Percentiles rank a stretch among this genome's conserved stretches.
phyloP scores from a whole-genome alignment of 2,329 filamentous ascomycete species.

The Chalaropsis thielavioides region DNA sequence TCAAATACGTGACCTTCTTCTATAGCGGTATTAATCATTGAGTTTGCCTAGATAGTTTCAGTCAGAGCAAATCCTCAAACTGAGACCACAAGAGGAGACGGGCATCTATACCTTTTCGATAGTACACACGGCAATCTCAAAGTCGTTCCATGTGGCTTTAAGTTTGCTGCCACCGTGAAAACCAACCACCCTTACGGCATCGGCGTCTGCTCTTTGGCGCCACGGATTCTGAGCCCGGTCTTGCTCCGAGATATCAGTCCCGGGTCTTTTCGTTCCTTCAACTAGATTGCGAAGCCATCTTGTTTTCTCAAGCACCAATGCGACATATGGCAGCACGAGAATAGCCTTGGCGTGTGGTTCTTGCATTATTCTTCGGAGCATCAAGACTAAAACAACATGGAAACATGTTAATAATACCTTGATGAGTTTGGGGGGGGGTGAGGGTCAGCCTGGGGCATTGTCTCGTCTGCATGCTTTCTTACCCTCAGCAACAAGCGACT shows the following conservation, averaged over 20 bases:
- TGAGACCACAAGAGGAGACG: neutral
- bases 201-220: constrained; percentile 41
- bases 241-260: constrained; percentile 24
- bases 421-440: neutral
- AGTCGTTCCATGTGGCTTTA: constrained; percentile 53
- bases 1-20: constrained; percentile 53
- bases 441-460: neutral
- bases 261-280: constrained; percentile 37
- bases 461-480: constrained; percentile 18
- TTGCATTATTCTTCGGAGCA: constrained; percentile 56
- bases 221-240: constrained; percentile 32
- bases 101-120: constrained; percentile 47
- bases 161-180: constrained; percentile 63
- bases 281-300: constrained; percentile 57
- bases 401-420: constrained; percentile 9
- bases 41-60: constrained; percentile 44
- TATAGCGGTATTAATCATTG: constrained; percentile 57
- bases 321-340: constrained; percentile 61
- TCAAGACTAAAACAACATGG: constrained; percentile 37
- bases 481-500: constrained; percentile 56
- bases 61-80: neutral
- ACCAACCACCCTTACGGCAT: constrained; percentile 49
- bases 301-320: constrained; percentile 66
- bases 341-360: constrained; percentile 52
- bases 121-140: constrained; percentile 65